phyloP scores from a whole-genome alignment of 2,329 filamentous ascomycete species.

The Cordyceps pruinosa region DNA sequence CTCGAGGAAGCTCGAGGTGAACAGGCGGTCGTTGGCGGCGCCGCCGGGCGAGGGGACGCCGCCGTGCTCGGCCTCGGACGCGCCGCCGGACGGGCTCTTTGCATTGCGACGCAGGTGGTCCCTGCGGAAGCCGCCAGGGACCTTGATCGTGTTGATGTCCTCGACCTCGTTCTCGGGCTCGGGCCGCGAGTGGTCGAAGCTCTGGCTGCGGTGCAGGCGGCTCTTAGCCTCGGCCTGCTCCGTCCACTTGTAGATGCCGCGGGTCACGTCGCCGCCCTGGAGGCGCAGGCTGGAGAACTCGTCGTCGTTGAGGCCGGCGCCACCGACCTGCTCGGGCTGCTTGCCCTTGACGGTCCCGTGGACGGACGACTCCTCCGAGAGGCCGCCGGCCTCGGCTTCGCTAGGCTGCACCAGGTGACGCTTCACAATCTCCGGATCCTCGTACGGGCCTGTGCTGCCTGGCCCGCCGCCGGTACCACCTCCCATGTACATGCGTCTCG shows the following conservation, averaged over 20 bases:
- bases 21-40: slow-evolving; percentile 45
- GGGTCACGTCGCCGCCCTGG: slow-evolving; percentile 89
- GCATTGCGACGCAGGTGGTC: slow-evolving; percentile 77
- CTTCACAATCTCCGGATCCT: slow-evolving; percentile 87
- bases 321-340: slow-evolving; percentile 35
- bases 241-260: slow-evolving; percentile 94
- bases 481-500: slow-evolving; percentile 37
- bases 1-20: slow-evolving; percentile 91
- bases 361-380: slow-evolving; percentile 40
- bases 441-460: slow-evolving; percentile 53
- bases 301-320: slow-evolving; percentile 50
- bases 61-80: slow-evolving; percentile 27
- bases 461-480: slow-evolving; percentile 34
- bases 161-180: slow-evolving; percentile 73
- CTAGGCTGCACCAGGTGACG: slow-evolving; percentile 74
- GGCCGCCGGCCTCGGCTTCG: slow-evolving; percentile 35
- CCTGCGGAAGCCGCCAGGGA: slow-evolving; percentile 87
- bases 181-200: slow-evolving; percentile 72
- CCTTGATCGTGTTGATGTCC: slow-evolving; percentile 84
- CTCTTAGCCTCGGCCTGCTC: slow-evolving; percentile 73
- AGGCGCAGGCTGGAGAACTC: slow-evolving; percentile 91
- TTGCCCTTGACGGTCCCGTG: slow-evolving; percentile 47
- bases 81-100: slow-evolving; percentile 47
- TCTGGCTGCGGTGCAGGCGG: slow-evolving; percentile 72
- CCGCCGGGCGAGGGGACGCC: slow-evolving; percentile 26